These are phyloP conservation scores for Exophiala phaeomuriformis DNA, from an alignment of 2,329 filamentous ascomycete species.

Conservation along the genomic window DNA sequence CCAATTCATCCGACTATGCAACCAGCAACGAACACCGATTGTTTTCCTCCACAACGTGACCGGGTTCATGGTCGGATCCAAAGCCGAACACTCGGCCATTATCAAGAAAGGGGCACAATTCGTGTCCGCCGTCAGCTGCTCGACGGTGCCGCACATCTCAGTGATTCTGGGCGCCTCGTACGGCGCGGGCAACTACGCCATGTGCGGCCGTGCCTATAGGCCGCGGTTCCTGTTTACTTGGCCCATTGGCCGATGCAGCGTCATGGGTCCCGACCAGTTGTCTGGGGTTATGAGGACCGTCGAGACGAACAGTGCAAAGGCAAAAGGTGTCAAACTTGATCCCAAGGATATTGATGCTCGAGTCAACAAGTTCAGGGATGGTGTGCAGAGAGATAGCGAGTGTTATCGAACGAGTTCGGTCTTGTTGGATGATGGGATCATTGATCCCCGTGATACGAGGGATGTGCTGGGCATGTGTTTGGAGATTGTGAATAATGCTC, in stretches of 20 bases:
- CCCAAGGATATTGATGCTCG: slow-evolving; percentile 27
- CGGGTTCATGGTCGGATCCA: slow-evolving; percentile 44
- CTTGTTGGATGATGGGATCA: slow-evolving; percentile 35
- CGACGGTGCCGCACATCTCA: slow-evolving; percentile 40
- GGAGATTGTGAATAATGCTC: slow-evolving; percentile 30
- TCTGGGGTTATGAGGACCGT: slow-evolving; percentile 37
- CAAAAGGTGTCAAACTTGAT: slow-evolving; percentile 25
- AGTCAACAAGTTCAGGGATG: slow-evolving; percentile 27
- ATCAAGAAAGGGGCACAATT: slow-evolving; percentile 43
- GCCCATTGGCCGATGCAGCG: slow-evolving; percentile 37
- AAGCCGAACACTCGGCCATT: slow-evolving; percentile 40
- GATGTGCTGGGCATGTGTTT: slow-evolving; percentile 36
- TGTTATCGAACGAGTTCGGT: slow-evolving; percentile 32
- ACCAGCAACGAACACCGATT: slow-evolving; percentile 39
- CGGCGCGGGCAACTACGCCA: slow-evolving; percentile 43
- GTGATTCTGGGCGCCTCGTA: slow-evolving; percentile 42
- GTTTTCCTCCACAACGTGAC: slow-evolving; percentile 45
- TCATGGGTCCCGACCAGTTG: slow-evolving; percentile 39
- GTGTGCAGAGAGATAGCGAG: slow-evolving; percentile 32
- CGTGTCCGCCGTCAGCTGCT: slow-evolving; percentile 40
- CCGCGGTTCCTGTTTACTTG: slow-evolving; percentile 41
- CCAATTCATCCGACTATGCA: slow-evolving; percentile 41
- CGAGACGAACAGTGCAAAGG: slow-evolving; percentile 28
- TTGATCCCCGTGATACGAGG: slow-evolving; percentile 35
- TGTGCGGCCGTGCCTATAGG: slow-evolving; percentile 40